Percentiles rank a stretch among this genome's conserved stretches.
Conservation (phyloP, 495 filamentous ascomycete species). For the Collariella sp. region DNA sequence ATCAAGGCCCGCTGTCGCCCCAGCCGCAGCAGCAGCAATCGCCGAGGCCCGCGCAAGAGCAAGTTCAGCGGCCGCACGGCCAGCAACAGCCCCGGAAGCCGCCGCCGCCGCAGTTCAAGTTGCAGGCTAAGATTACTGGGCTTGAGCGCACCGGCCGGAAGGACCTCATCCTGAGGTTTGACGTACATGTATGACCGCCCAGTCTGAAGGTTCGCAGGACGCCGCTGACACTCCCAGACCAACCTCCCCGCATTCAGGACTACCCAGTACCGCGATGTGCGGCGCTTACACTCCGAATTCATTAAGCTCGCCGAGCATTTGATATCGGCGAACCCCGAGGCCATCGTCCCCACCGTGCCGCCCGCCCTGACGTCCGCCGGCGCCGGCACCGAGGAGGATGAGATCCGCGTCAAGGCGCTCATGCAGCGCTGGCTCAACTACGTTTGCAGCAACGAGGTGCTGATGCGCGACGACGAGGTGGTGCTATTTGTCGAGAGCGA, state of each 20-base stretch:
- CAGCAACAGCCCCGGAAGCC: slow-evolving; percentile 41
- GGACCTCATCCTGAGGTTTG: slow-evolving; percentile 89
- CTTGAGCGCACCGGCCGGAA: slow-evolving; percentile 90
- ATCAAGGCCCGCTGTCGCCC: slow-evolving; percentile 18
- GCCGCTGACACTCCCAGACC: slow-evolving; percentile 49
- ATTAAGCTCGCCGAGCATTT: slow-evolving; percentile 89
- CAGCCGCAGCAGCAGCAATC: slow-evolving; percentile 21
- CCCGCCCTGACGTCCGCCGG: slow-evolving; percentile 85
- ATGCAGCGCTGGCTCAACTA: slow-evolving; percentile 95
- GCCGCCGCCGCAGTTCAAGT: slow-evolving; percentile 61
- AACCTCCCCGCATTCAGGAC: slow-evolving; percentile 96
- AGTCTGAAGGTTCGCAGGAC: background rate
- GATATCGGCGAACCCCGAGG: slow-evolving; percentile 91
- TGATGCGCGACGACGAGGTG: slow-evolving; percentile 94
- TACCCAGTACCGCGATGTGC: slow-evolving; percentile 94
- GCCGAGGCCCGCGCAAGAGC: slow-evolving; percentile 24
- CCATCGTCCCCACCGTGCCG: slow-evolving; percentile 93
- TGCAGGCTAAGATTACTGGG: slow-evolving; percentile 89
- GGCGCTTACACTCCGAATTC: slow-evolving; percentile 92
- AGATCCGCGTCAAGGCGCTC: slow-evolving; percentile 72
- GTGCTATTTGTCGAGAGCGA: slow-evolving; percentile 96
- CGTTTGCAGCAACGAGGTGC: slow-evolving; percentile 81
- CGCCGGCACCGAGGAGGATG: slow-evolving; percentile 94
- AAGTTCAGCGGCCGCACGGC: slow-evolving; percentile 37
- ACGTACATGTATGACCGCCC: slow-evolving; percentile 72